phyloP scores from a whole-genome alignment of 495 filamentous ascomycete species.

The Lophiotrema nucula region DNA sequence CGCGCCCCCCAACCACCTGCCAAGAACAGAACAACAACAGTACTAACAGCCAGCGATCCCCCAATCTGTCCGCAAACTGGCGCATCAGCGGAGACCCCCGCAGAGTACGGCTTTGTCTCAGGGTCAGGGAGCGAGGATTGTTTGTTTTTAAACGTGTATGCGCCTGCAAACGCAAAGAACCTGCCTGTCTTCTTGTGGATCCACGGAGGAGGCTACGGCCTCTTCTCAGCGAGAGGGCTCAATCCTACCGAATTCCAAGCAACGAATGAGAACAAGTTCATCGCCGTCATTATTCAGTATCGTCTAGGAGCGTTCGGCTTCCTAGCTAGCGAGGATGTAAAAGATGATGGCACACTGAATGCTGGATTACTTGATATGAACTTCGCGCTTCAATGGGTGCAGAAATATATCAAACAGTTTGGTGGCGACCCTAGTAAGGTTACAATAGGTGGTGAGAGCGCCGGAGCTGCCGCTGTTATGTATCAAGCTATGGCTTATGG shows the following conservation, averaged over 20 bases:
- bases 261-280: slow-evolving; percentile 46
- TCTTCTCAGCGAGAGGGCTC: slow-evolving; percentile 19
- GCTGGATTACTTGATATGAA: slow-evolving; percentile 43
- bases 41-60: slow-evolving; percentile 21
- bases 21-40: slow-evolving; percentile 19
- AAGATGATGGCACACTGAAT: slow-evolving; percentile 39
- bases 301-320: slow-evolving; percentile 42
- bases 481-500: slow-evolving; percentile 55
- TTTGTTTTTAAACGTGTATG: slow-evolving; percentile 51
- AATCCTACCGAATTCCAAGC: slow-evolving; percentile 44
- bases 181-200: slow-evolving; percentile 42
- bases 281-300: slow-evolving; percentile 41
- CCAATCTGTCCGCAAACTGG: slow-evolving; percentile 34
- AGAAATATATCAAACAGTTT: slow-evolving; percentile 39
- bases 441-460: slow-evolving; percentile 39
- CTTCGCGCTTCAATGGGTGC: slow-evolving; percentile 45
- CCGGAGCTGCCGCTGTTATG: slow-evolving; percentile 52
- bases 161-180: slow-evolving; percentile 43
- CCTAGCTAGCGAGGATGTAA: slow-evolving; percentile 34
- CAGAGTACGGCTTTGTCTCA: slow-evolving; percentile 22
- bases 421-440: slow-evolving; percentile 47
- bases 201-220: slow-evolving; percentile 43
- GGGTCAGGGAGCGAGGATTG: slow-evolving; percentile 51
- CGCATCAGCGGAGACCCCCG: slow-evolving; percentile 13
- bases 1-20: slow-evolving; percentile 22